These are phyloP conservation scores for Castanospermum australe DNA, from an alignment of 306 rosid genomes.

Conservation along the genomic window DNA sequence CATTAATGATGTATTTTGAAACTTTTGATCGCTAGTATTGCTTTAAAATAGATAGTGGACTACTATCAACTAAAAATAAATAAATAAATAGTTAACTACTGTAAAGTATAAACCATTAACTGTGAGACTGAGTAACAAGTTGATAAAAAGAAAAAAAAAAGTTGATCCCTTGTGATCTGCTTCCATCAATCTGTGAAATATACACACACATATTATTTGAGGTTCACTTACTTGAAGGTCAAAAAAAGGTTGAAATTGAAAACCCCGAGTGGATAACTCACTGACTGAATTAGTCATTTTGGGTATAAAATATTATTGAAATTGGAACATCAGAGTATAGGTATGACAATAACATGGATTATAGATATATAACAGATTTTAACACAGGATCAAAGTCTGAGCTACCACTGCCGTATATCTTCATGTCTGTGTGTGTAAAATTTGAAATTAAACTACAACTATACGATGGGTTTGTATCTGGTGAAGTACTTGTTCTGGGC, in stretches of 20 bases:
- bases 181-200: background rate
- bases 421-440: background rate
- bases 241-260: background rate
- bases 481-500: background rate
- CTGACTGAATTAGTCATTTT: background rate
- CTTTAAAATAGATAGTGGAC: too few relatives aligned
- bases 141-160: too few relatives aligned
- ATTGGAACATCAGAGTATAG: background rate
- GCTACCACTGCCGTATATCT: background rate
- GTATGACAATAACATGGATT: background rate
- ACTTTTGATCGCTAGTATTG: too few relatives aligned
- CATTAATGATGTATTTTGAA: background rate
- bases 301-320: background rate
- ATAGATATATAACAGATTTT: background rate
- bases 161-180: too few relatives aligned
- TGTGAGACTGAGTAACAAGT: too few relatives aligned
- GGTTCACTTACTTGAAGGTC: background rate
- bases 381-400: background rate
- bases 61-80: too few relatives aligned
- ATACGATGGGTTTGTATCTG: background rate
- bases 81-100: too few relatives aligned
- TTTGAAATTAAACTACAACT: background rate
- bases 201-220: background rate
- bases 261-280: background rate
- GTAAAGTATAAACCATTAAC: too few relatives aligned